A percentile compares a stretch with the other conserved stretches of the same genome.
phyloP scores from a whole-genome alignment of 2,329 filamentous ascomycete genomes.

The Trichothecium roseum region DNA sequence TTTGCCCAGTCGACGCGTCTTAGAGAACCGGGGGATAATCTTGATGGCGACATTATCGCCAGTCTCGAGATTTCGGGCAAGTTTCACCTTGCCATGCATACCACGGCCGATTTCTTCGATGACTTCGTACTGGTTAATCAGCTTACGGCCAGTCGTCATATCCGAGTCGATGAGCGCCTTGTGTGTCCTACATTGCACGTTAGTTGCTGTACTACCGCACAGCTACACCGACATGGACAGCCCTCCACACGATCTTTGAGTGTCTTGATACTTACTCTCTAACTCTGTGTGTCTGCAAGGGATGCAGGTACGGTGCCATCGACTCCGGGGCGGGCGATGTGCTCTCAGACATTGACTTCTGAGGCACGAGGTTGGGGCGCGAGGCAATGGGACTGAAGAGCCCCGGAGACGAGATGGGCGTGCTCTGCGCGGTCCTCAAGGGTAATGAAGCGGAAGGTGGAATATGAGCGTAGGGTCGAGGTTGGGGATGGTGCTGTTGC shows the following conservation, averaged over 20 bases:
- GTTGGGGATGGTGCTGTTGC: constrained; percentile 2
- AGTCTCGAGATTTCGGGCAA: constrained; percentile 70
- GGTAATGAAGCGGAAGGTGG: constrained; percentile 28
- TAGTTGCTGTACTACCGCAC: not conserved
- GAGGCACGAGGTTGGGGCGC: constrained; percentile 26
- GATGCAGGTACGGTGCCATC: constrained; percentile 56
- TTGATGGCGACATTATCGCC: constrained; percentile 88
- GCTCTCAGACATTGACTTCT: constrained; percentile 40
- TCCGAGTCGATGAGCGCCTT: constrained; percentile 87
- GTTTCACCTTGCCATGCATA: constrained; percentile 95
- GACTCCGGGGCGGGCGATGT: constrained; percentile 37
- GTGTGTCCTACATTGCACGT: constrained; percentile 54
- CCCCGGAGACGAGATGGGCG: constrained; percentile 50
- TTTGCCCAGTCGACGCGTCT: constrained; percentile 82
- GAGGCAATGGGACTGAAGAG: constrained; percentile 45
- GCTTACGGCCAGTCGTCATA: constrained; percentile 78
- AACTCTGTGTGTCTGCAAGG: constrained; percentile 61
- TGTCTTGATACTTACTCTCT: constrained; percentile 52
- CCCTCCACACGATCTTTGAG: not conserved
- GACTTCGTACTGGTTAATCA: constrained; percentile 97
- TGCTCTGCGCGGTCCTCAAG: constrained; percentile 41
- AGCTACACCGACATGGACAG: not conserved
- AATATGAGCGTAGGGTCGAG: constrained; percentile 15
- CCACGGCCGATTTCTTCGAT: constrained; percentile 93
- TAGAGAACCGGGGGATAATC: constrained; percentile 93